These are phyloP conservation scores for Artemisia annua DNA, from an alignment of 129 eudicot genomes.

Conservation along the genomic window DNA sequence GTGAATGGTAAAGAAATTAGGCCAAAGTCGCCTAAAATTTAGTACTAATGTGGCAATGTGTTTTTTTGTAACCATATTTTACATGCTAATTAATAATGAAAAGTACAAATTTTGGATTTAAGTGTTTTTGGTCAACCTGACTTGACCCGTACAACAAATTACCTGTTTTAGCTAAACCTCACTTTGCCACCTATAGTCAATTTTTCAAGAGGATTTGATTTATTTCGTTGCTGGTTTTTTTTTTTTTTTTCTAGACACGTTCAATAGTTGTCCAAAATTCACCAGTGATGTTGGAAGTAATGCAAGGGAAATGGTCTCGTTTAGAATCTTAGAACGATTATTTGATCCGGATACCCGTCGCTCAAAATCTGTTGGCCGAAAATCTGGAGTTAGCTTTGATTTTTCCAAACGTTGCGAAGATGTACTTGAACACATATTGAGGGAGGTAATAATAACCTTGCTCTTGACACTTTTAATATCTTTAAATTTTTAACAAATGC, in stretches of 20 bases:
- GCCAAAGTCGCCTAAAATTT: neutral
- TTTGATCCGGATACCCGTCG: neutral
- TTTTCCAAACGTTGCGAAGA: conserved; percentile 4
- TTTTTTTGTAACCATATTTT: neutral
- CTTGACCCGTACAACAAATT: neutral
- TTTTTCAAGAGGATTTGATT: neutral
- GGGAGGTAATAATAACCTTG: neutral
- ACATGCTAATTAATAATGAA: neutral
- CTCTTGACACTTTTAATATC: neutral
- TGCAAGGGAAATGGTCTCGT: conserved; percentile 8
- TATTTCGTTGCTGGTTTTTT: neutral
- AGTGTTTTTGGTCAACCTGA: neutral
- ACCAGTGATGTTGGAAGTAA: conserved; percentile 6
- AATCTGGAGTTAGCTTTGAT: conserved; percentile 12
- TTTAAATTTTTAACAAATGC: neutral
- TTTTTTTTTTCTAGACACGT: neutral
- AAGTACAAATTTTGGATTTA: too few relatives aligned
- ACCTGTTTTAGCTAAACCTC: neutral
- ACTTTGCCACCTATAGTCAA: neutral
- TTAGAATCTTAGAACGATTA: conserved; percentile 9
- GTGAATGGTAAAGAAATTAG: neutral
- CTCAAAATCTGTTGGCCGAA: neutral
- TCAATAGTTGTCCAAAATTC: conserved; percentile 7
- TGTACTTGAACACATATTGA: conserved; percentile 4
- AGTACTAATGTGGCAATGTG: neutral